Evolutionary conservation across 164 flowering plant species (phyloP).

Genomic region (Pachysandra terminalis): DNA sequence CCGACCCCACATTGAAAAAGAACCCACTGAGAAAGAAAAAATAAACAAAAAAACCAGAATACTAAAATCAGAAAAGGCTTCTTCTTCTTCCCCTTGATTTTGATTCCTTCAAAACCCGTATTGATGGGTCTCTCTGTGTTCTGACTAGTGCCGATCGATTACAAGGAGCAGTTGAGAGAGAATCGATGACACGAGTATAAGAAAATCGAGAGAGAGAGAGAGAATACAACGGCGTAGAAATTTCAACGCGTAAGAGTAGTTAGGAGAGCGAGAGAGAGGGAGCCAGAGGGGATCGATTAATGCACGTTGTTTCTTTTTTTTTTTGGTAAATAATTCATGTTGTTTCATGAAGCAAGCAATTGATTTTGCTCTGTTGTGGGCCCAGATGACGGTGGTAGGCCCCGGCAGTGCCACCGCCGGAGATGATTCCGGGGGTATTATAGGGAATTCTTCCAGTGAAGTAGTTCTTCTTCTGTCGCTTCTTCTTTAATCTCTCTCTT

Average conservation of each 20-base stretch:
- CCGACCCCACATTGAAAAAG: background rate
- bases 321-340: no score
- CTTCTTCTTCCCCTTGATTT: background rate
- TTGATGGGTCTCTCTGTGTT: background rate
- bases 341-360: no score
- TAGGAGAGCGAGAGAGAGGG: background rate
- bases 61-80: background rate
- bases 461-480: no score
- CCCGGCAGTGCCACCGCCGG: background rate
- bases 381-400: background rate
- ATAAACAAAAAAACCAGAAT: background rate
- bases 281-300: conserved; percentile 1
- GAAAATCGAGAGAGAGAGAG: background rate
- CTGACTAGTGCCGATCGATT: background rate
- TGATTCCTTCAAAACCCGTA: conserved; percentile 6
- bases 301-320: no score
- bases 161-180: conserved; percentile 4
- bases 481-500: no score
- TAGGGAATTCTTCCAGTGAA: no score
- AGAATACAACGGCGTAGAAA: conserved; percentile 9
- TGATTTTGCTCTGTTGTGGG: background rate
- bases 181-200: conserved; percentile 3
- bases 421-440: background rate
- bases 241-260: conserved; percentile 12
- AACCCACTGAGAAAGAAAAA: background rate